phyloP scores from a whole-genome alignment of 2,329 filamentous ascomycete species.

The Talaromyces sp. region DNA sequence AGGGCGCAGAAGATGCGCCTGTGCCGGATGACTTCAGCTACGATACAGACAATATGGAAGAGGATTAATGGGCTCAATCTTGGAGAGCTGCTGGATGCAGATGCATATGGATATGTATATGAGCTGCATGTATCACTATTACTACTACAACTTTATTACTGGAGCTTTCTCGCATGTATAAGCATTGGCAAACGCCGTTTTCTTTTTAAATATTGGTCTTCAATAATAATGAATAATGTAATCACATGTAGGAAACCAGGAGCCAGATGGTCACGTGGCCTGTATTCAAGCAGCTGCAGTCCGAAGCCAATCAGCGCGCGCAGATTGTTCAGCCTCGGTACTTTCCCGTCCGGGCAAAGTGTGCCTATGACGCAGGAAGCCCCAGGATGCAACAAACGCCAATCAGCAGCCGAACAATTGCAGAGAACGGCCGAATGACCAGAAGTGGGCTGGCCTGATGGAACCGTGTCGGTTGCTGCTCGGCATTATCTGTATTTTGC shows the following conservation, averaged over 20 bases:
- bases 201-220: background rate
- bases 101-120: slow-evolving; percentile 7
- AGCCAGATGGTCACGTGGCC: background rate
- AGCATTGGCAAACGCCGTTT: background rate
- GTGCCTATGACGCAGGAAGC: slow-evolving; percentile 14
- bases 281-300: no score
- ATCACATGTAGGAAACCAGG: background rate
- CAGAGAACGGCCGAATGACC: background rate
- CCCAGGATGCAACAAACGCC: slow-evolving; percentile 6
- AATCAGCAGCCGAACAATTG: slow-evolving; percentile 14
- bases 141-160: slow-evolving; percentile 3
- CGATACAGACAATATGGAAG: slow-evolving; percentile 38
- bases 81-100: background rate
- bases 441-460: background rate
- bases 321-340: slow-evolving; percentile 17
- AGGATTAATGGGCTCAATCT: slow-evolving; percentile 14
- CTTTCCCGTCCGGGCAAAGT: slow-evolving; percentile 12
- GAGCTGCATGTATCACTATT: slow-evolving; percentile 13
- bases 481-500: background rate
- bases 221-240: background rate
- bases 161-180: slow-evolving; percentile 4
- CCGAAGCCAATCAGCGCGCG: background rate
- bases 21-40: slow-evolving; percentile 45
- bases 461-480: background rate
- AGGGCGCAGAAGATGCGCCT: slow-evolving; percentile 45